Percentiles rank a stretch among this genome's conserved stretches.
Conservation (phyloP, 78 protist genomes). For the Pigoraptor vietnamica region DNA sequence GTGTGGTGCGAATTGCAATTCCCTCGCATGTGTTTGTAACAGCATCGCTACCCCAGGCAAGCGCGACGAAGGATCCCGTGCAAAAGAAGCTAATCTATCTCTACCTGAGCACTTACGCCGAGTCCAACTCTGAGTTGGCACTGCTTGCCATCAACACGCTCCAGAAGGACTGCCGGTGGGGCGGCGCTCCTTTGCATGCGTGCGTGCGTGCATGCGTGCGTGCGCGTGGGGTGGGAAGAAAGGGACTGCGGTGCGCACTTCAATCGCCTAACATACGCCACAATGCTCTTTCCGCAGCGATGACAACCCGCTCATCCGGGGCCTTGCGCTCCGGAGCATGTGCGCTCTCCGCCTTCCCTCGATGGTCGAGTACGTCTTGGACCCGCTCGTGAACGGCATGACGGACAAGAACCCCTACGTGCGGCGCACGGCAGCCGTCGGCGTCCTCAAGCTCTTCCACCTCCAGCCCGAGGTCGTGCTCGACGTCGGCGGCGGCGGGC, state of each 20-base stretch:
- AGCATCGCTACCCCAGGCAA: constrained; percentile 14
- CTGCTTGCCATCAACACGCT: constrained; percentile 85
- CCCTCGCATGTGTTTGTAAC: background rate
- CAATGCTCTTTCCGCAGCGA: constrained; percentile 27
- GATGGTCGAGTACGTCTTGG: constrained; percentile 73
- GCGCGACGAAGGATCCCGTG: constrained; percentile 55
- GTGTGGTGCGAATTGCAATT: background rate
- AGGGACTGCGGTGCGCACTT: too few species aligned
- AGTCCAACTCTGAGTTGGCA: constrained; percentile 59
- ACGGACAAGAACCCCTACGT: constrained; percentile 81
- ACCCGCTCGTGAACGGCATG: constrained; percentile 44
- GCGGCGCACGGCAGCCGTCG: constrained; percentile 85
- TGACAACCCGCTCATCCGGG: constrained; percentile 89
- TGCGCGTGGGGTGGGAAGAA: too few species aligned
- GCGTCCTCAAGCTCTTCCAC: constrained; percentile 59
- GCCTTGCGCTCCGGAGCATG: constrained; percentile 84
- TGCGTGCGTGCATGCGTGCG: background rate
- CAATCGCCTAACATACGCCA: too few species aligned
- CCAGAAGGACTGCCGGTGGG: constrained; percentile 60
- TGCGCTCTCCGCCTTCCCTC: constrained; percentile 43
- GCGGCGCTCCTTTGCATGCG: background rate
- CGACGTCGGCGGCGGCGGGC: constrained; percentile 12
- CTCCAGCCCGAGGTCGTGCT: constrained; percentile 3
- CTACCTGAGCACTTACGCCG: constrained; percentile 70
- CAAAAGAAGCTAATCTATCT: constrained; percentile 81